Evolutionary conservation across 106 monocot genomes (phyloP).

Genomic region (Triglochin maritima): DNA sequence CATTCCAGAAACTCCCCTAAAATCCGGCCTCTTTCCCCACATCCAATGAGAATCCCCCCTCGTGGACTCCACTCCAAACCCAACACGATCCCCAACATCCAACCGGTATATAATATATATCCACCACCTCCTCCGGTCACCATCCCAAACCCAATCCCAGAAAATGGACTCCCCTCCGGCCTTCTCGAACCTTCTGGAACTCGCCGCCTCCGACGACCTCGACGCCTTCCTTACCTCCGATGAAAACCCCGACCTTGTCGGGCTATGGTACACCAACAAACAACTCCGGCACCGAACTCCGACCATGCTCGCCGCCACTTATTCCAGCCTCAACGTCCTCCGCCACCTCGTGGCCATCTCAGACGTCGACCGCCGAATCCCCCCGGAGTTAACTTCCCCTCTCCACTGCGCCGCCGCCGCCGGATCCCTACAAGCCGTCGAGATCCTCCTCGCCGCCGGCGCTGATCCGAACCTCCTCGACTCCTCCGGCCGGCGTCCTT

Average conservation of each 20-base stretch:
- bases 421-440: slow-evolving; percentile 26
- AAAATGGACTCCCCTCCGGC: no score
- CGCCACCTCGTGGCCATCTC: slow-evolving; percentile 10
- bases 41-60: no score
- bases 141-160: no score
- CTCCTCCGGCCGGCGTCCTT: slow-evolving; percentile 24
- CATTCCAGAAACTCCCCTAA: no score
- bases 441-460: slow-evolving; percentile 30
- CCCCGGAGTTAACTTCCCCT: slow-evolving; percentile 36
- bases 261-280: no score
- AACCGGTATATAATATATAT: no score
- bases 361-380: slow-evolving; percentile 31
- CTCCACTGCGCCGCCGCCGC: slow-evolving; percentile 61
- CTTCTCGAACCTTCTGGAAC: background rate
- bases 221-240: background rate
- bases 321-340: slow-evolving; percentile 23
- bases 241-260: background rate
- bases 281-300: slow-evolving; percentile 17
- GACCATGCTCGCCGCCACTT: slow-evolving; percentile 54
- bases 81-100: no score
- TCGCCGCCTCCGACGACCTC: background rate
- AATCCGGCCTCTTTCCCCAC: no score
- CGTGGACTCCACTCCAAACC: no score
- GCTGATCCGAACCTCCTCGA: slow-evolving; percentile 33
- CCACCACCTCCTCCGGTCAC: no score